Base-by-base conservation (phyloP, 371 early-diverging fungal species). In the Basidiobolus meristosporus region DNA sequence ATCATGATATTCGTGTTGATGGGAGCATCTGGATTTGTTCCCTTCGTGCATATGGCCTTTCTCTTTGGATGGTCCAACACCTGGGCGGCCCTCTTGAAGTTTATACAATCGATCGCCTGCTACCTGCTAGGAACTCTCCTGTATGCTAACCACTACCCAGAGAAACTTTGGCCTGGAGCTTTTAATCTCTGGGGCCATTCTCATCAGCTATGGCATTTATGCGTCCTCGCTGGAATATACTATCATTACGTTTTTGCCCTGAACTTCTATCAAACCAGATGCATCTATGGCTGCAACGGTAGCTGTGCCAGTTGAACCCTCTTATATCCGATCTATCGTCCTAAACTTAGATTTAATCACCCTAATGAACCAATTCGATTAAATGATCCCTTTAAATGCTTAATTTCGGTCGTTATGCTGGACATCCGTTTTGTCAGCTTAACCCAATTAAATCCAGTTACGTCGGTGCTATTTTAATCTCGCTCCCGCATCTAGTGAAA, bases 201-300 rank as follows among this genome's bases (percentile, higher is more conserved):
- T 10, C 86, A 85, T 51, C 78, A 77, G 45, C 51, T 75, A 26
- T 85, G 86, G 86, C 86, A 85, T 56, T 40, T 76, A 15, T 66
- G 66, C 48, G 80, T 82, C 0, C 65, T 75, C 28, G 70, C 65
- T 2, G 80, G 76, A 12, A 72, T 73, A 39, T 73, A 65, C 59
- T 70, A 52, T 42, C 74, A 78, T 45, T 78, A 77, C 43, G 51
- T 51, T 41, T 69, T 74, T 14, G 62, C 70, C 31, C 52, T 64
- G n/a, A 60, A 54, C 43, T 70, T 66, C 43, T 66, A 65, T 46
- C 56, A 55, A 21, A 37, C 49, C 6, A 41, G 70, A 40, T 59
- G 56, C 19, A 46, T 54, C 15, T 65, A 54, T 42, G 66, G 66
- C 6, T 68, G 66, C 40, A 46, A 47, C 36, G 39, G 44, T 15